These are phyloP conservation scores for Exophiala phaeomuriformis DNA, from an alignment of 2,329 filamentous ascomycete species.

Conservation along the genomic window DNA sequence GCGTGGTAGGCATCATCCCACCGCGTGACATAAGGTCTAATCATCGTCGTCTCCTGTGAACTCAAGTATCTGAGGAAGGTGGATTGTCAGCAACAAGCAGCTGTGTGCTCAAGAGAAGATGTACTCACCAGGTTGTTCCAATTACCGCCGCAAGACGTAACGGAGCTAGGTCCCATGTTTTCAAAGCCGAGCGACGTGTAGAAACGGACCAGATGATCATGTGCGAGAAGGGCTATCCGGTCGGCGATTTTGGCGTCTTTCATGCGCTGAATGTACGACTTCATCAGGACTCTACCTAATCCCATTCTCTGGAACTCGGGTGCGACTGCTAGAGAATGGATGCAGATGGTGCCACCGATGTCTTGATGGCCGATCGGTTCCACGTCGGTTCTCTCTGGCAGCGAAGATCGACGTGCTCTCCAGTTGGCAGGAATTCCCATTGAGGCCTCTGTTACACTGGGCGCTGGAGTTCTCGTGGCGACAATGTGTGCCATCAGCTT, in stretches of 20 bases:
- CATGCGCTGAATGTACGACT: slow-evolving; percentile 70
- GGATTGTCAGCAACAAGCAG: neutral
- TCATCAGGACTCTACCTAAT: slow-evolving; percentile 65
- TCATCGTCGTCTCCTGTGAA: slow-evolving; percentile 14
- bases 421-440: slow-evolving; percentile 69
- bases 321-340: slow-evolving; percentile 76
- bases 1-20: neutral
- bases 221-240: slow-evolving; percentile 67
- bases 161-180: slow-evolving; percentile 60
- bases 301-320: slow-evolving; percentile 68
- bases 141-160: slow-evolving; percentile 66
- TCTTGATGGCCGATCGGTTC: slow-evolving; percentile 62
- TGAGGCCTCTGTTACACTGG: slow-evolving; percentile 62
- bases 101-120: neutral
- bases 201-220: slow-evolving; percentile 64
- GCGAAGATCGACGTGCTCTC: slow-evolving; percentile 41
- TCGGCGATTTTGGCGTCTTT: slow-evolving; percentile 62
- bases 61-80: slow-evolving; percentile 6
- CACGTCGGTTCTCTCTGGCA: slow-evolving; percentile 31
- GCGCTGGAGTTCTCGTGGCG: slow-evolving; percentile 60
- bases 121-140: slow-evolving; percentile 72
- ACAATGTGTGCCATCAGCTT: slow-evolving; percentile 66
- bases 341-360: slow-evolving; percentile 63
- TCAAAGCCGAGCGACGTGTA: slow-evolving; percentile 71
- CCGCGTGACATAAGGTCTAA: neutral